phyloP scores from a whole-genome alignment of 345 rosid genomes.

The Limnanthes douglasii region DNA sequence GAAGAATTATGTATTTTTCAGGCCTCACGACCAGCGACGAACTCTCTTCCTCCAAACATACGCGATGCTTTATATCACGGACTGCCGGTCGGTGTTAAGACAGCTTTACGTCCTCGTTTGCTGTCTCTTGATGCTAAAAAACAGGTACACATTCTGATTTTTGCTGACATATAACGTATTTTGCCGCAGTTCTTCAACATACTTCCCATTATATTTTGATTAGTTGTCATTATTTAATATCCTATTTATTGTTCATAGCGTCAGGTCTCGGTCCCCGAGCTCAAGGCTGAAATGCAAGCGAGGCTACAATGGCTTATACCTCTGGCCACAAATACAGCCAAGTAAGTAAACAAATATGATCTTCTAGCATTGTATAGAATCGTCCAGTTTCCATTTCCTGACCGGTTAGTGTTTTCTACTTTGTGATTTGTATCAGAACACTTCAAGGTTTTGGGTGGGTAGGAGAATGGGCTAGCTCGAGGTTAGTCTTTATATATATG shows the following conservation, averaged over 20 bases:
- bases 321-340: constrained; percentile 64
- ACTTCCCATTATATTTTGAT: no score
- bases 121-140: constrained; percentile 33
- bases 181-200: no score
- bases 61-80: constrained; percentile 58
- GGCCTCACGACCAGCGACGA: constrained; percentile 67
- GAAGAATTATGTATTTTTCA: constrained; percentile 15
- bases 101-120: constrained; percentile 40
- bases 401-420: constrained; percentile 1
- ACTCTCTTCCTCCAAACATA: constrained; percentile 49
- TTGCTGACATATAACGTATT: no score
- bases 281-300: constrained; percentile 80
- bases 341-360: constrained; percentile 25
- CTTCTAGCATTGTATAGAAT: no score
- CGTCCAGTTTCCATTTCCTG: constrained; percentile 7
- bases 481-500: constrained; percentile 28
- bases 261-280: constrained; percentile 44
- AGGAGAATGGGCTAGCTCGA: constrained; percentile 93
- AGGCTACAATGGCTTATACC: constrained; percentile 77
- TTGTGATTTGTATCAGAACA: constrained; percentile 28
- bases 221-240: no score
- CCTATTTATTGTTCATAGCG: constrained; percentile 5
- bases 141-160: no score
- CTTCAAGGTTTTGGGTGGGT: constrained; percentile 97
- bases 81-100: constrained; percentile 52